Base-by-base conservation (phyloP, 2,329 filamentous ascomycete species). In the Hypoxylon sp. region DNA sequence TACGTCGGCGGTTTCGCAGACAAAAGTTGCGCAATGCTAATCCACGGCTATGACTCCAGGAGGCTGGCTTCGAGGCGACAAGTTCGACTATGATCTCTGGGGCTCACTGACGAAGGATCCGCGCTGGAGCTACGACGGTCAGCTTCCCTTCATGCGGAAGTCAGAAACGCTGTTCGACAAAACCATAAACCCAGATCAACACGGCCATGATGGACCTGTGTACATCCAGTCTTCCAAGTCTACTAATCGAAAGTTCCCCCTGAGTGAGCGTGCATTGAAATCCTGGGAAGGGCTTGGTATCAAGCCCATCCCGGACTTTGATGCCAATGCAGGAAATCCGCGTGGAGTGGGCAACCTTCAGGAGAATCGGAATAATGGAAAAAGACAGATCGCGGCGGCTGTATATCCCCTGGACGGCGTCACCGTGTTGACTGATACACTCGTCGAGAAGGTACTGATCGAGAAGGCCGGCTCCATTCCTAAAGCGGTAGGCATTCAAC, bases 81-180 rank as follows among this genome's bases (percentile, higher is more conserved):
- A n/a, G n/a, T n/a, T n/a, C n/a, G n/a, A n/a, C n/a, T n/a, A n/a
- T n/a, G n/a, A n/a, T n/a, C n/a, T n/a, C n/a, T n/a, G n/a, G n/a
- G n/a, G n/a, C n/a, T n/a, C n/a, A n/a, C n/a, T 30, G n/a, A 30
- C 27, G 9, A 30, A 35, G 19, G 74, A 78, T 48, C 16, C 62
- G 2, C 55, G 63, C 3, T 79, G 75, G 69, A 68, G 65, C 32
- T 74, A 71, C 29, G 63, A 71, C 0, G 65, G 66, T n/a, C 65
- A 75, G 31, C 67, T 73, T 7, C 71, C 70, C 1, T 78, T 74
- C 51, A 70, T 73, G 47, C 59, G 60, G 20, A 71, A 67, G 34
- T 55, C 63, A 0, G 70, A 73, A 55, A 60, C 38, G 2, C 54
- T 62, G 16, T 63, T 60, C 26, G 56, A 55, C n/a, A 20, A 40